These are phyloP conservation scores for Verticillium alfalfae DNA, from an alignment of 2,329 filamentous ascomycete species.

Conservation along the genomic window DNA sequence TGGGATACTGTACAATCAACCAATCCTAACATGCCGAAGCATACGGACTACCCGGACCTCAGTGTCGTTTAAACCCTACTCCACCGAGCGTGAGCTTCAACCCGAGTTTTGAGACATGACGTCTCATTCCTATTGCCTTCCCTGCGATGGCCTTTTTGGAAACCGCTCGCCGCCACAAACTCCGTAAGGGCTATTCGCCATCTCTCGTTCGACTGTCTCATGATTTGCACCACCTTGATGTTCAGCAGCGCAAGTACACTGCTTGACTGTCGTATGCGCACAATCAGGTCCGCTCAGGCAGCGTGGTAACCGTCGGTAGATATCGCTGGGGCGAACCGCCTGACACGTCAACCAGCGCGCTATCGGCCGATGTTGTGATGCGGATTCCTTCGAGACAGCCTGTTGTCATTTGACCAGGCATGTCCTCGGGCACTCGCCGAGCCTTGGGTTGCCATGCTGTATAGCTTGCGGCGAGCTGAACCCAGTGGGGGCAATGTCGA, in stretches of 20 bases:
- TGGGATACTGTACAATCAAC: background rate
- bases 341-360: background rate
- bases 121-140: background rate
- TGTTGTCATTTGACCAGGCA: background rate
- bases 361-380: background rate
- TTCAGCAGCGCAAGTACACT: background rate
- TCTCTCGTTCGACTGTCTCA: background rate
- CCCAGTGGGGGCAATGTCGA: background rate
- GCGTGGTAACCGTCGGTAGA: background rate
- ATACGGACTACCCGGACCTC: background rate
- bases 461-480: background rate
- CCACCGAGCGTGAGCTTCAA: background rate
- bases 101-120: background rate
- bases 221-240: background rate
- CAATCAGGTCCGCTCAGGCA: background rate
- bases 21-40: background rate
- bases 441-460: background rate
- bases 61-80: background rate
- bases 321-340: background rate
- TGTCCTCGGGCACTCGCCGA: background rate
- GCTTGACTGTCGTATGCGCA: background rate
- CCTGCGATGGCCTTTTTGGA: background rate
- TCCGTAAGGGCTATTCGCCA: background rate
- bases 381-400: background rate
- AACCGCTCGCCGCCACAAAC: background rate